Conservation (phyloP, 176 grass and related monocot genomes). For the Avena insularis region DNA sequence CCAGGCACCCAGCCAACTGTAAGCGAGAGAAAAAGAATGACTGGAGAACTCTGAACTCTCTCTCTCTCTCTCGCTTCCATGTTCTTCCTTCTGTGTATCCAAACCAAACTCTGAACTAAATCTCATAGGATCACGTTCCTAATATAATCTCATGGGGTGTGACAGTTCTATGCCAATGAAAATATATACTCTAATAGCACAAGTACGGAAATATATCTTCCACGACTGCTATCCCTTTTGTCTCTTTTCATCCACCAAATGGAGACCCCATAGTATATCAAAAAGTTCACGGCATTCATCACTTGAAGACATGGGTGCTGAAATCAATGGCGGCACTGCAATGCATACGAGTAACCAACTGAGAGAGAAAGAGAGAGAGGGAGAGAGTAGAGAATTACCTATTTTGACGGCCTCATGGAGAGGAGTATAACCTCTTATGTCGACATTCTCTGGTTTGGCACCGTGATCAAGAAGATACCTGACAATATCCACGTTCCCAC, state of each 20-base stretch:
- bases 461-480: slow-evolving; percentile 24
- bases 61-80: too few species aligned
- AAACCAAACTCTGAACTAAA: too few species aligned
- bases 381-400: neutral
- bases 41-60: too few species aligned
- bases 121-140: too few species aligned
- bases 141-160: too few species aligned
- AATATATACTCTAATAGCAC: neutral
- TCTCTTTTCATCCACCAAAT: neutral
- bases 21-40: too few species aligned
- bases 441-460: neutral
- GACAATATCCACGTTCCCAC: neutral
- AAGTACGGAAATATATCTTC: neutral
- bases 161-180: neutral
- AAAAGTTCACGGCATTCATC: neutral
- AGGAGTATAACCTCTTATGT: neutral
- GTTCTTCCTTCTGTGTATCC: too few species aligned
- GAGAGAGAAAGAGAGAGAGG: neutral
- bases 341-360: neutral
- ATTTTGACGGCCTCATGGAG: neutral
- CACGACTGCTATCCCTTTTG: neutral
- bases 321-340: neutral
- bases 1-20: too few species aligned
- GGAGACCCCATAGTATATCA: neutral
- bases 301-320: neutral